A percentile compares a stretch with the other conserved stretches of the same genome.
Evolutionary conservation across 1,284 basidiomycete species (phyloP).

Genomic region (Naganishia cerealis): DNA sequence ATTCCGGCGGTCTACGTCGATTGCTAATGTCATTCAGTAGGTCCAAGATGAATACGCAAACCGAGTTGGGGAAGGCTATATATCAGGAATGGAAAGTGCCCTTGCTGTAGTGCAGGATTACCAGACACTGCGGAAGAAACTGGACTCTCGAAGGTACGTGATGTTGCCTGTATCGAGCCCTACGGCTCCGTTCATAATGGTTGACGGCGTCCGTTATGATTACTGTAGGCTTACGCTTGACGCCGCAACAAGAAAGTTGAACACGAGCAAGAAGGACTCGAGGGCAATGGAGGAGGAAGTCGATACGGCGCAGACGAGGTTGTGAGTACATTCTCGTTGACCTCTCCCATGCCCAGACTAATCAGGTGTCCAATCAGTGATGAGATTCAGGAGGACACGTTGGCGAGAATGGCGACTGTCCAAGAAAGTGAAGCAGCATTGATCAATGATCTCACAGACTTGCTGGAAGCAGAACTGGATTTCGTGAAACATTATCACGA

Average conservation of each 20-base stretch:
- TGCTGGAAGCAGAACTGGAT: constrained; percentile 70
- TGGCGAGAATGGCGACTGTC: constrained; percentile 69
- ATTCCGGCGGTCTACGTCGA: background rate
- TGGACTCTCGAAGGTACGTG: constrained; percentile 72
- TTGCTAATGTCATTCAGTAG: constrained; percentile 29
- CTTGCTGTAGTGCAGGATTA: constrained; percentile 52
- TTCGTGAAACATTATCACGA: constrained; percentile 71
- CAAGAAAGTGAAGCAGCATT: constrained; percentile 73
- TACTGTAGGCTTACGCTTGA: constrained; percentile 68
- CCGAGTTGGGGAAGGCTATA: constrained; percentile 68
- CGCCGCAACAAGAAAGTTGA: constrained; percentile 68
- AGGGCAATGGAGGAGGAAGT: constrained; percentile 74
- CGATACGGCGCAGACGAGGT: constrained; percentile 66
- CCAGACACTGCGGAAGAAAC: constrained; percentile 56
- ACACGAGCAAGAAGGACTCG: constrained; percentile 62
- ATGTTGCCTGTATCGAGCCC: background rate
- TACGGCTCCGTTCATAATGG: background rate
- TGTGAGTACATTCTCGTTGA: constrained; percentile 59
- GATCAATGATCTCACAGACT: constrained; percentile 63
- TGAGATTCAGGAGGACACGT: constrained; percentile 75
- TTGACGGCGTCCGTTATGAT: constrained; percentile 11
- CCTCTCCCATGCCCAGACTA: constrained; percentile 1
- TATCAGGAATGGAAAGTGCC: constrained; percentile 64
- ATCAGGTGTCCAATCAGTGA: constrained; percentile 59
- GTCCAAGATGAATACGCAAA: constrained; percentile 71